Evolutionary conservation across 2,329 filamentous ascomycete genomes (phyloP), one percentile per base, ranked within the genome.

Genomic region (Rutstroemia sydowiana): DNA sequence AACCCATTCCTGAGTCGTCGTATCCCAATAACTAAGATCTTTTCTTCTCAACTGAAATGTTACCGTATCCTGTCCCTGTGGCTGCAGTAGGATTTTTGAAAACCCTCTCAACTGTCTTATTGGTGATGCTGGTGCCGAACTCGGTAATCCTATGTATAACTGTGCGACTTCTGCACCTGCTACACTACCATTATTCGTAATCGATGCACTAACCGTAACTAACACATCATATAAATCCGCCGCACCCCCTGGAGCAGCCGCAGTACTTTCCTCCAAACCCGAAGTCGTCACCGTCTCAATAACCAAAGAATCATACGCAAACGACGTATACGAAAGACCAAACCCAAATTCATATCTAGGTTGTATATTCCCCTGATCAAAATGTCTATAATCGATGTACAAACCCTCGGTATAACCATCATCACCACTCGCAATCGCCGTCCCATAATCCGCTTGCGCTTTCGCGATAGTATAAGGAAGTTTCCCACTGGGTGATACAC

Each of bases 11-110:
- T 85, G 80, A 11, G 67, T 66, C 0, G 65, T 68, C 3, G 79
- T 75, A 61, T 86, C 79, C 83, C 83, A 87, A 2, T 80, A 73
- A 55, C 80, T 83, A 49, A 87, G 60, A 61, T 87, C 61, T 45
- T 62, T 61, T 30, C 59, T 58, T 34, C 60, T 54, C 28, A 65
- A 45, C 0, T 37, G 28, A 54, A 86, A 78, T 0, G 59, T 69
- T 3, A 79, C 63, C 0, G 66, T 67, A 2, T 69, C 65, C 2
- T 69, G 71, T 59, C 77, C 67, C 0, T 75, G 73, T 0, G 76
- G 70, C 1, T 63, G 59, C 9, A 87, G 62, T 2, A 62, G 65
- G 0, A 79, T 70, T 63, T 84, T 85, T 21, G 75, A 72, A 55
- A 87, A 87, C 3, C 84, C 82, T 1, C 83, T 74, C 5, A 87